Conservation (phyloP, 2,329 filamentous ascomycete species). For the Verticillium longisporum region DNA sequence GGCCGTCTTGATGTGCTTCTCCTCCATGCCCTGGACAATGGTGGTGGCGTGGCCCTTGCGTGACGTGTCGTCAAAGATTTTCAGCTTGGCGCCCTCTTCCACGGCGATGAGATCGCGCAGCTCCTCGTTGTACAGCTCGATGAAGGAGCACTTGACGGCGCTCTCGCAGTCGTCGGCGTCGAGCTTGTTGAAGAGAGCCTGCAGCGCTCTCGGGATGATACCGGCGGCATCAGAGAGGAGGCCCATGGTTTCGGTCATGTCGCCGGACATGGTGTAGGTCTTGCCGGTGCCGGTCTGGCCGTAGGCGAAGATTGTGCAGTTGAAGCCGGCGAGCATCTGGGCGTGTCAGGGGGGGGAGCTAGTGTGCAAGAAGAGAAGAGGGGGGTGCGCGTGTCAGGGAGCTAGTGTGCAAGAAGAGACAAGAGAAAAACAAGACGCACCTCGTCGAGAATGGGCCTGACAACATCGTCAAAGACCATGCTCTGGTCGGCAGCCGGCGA, state of each 20-base stretch:
- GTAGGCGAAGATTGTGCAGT: slow-evolving; percentile 98
- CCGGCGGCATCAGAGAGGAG: slow-evolving; percentile 86
- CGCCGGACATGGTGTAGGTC: slow-evolving; percentile 98
- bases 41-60: slow-evolving; percentile 81
- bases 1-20: slow-evolving; percentile 83
- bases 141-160: slow-evolving; percentile 95
- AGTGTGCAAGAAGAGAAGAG: slow-evolving; percentile 2
- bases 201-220: slow-evolving; percentile 87
- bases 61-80: slow-evolving; percentile 88
- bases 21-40: slow-evolving; percentile 95
- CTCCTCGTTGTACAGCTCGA: slow-evolving; percentile 97
- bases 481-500: slow-evolving; percentile 89
- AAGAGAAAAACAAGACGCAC: slow-evolving; percentile 36
- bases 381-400: slow-evolving; percentile 24
- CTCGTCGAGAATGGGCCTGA: slow-evolving; percentile 87
- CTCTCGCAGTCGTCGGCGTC: slow-evolving; percentile 73
- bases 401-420: slow-evolving; percentile 2
- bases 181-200: slow-evolving; percentile 80
- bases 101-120: slow-evolving; percentile 78
- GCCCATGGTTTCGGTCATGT: slow-evolving; percentile 83
- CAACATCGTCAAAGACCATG: slow-evolving; percentile 93
- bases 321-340: slow-evolving; percentile 88
- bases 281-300: slow-evolving; percentile 97
- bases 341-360: background rate
- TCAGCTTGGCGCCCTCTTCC: slow-evolving; percentile 81